These are phyloP conservation scores for Cryptococcus sp. DNA, from an alignment of 1,284 basidiomycete species.

Conservation along the genomic window DNA sequence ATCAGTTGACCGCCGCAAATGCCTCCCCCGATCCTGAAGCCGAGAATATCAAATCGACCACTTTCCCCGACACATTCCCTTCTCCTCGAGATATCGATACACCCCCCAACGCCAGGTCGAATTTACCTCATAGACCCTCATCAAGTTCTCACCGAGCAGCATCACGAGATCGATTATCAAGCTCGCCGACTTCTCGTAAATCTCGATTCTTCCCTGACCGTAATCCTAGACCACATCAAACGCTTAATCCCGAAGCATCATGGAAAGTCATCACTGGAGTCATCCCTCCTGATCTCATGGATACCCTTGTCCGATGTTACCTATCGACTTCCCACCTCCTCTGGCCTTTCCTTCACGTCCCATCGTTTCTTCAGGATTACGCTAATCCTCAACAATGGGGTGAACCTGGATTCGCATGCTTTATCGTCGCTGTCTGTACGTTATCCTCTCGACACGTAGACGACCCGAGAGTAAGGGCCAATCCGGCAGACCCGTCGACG, in stretches of 20 bases:
- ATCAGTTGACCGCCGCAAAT: slow-evolving; percentile 63
- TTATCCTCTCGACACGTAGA: slow-evolving; percentile 83
- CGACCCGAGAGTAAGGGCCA: slow-evolving; percentile 75
- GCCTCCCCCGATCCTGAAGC: slow-evolving; percentile 12
- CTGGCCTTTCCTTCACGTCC: slow-evolving; percentile 83
- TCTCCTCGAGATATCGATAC: slow-evolving; percentile 9
- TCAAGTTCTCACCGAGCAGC: no score
- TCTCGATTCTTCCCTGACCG: slow-evolving; percentile 58
- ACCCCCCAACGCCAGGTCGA: not conserved
- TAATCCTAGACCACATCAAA: slow-evolving; percentile 62
- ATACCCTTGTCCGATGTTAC: slow-evolving; percentile 56
- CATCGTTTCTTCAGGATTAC: slow-evolving; percentile 80
- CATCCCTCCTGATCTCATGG: slow-evolving; percentile 83
- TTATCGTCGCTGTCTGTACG: slow-evolving; percentile 82
- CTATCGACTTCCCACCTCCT: slow-evolving; percentile 86
- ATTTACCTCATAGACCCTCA: no score
- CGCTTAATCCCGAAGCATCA: slow-evolving; percentile 63
- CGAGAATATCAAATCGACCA: not conserved
- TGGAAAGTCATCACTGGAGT: slow-evolving; percentile 72
- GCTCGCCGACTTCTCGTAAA: slow-evolving; percentile 9
- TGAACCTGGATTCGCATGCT: slow-evolving; percentile 83
- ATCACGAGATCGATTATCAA: not conserved
- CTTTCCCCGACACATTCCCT: slow-evolving; percentile 8
- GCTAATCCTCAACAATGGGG: slow-evolving; percentile 87
- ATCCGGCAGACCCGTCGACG: slow-evolving; percentile 70